A percentile compares a stretch with the other conserved stretches of the same genome.
phyloP scores from a whole-genome alignment of 2,329 filamentous ascomycete species.

The Botrytis squamosa region DNA sequence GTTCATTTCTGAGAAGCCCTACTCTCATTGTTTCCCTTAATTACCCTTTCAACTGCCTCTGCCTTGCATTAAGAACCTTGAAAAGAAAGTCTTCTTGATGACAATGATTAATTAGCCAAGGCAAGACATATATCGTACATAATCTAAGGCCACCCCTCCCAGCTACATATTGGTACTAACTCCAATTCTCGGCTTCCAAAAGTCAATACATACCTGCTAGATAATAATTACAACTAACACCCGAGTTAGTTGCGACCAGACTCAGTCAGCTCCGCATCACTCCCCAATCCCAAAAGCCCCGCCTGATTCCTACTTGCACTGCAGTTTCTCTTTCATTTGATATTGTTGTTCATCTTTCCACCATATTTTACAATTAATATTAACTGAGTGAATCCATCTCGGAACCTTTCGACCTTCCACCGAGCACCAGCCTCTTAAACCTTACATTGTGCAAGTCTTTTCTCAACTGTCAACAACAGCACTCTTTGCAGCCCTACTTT shows the following conservation, averaged over 20 bases:
- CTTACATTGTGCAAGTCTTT: neutral
- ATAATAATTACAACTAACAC: neutral
- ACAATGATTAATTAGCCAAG: neutral
- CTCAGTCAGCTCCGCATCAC: conserved; percentile 13
- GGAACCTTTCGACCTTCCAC: neutral
- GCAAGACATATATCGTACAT: neutral
- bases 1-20: neutral
- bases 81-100: neutral
- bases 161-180: conserved; percentile 5
- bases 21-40: neutral
- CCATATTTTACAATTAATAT: neutral
- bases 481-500: neutral
- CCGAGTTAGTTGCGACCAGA: conserved; percentile 9
- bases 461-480: neutral
- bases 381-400: neutral
- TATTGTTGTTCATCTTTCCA: conserved; percentile 1
- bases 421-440: neutral
- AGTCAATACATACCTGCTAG: neutral
- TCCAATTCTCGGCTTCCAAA: neutral
- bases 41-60: neutral
- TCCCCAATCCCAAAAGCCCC: neutral
- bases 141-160: neutral
- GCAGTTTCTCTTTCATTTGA: neutral
- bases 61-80: neutral
- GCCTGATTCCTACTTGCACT: neutral